Evolutionary conservation across 345 rosid species (phyloP).

Genomic region (Fremontodendron californicum): DNA sequence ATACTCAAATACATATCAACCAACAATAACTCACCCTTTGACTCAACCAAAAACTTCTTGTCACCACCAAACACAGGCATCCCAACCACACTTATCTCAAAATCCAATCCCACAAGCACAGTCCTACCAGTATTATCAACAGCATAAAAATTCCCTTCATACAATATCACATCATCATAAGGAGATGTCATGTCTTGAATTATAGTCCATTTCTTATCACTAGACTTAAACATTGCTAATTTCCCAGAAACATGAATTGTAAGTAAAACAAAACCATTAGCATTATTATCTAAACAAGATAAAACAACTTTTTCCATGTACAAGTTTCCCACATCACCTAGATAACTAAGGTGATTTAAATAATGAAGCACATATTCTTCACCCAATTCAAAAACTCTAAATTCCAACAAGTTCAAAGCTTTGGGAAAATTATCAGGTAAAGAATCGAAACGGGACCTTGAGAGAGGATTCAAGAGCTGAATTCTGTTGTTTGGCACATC

Average conservation of each 20-base stretch:
- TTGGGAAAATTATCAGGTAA: slow-evolving; percentile 47
- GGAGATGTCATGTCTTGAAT: slow-evolving; percentile 74
- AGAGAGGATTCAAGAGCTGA: slow-evolving; percentile 61
- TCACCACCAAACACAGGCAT: slow-evolving; percentile 74
- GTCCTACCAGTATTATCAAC: slow-evolving; percentile 73
- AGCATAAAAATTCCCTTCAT: slow-evolving; percentile 54
- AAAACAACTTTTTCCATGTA: slow-evolving; percentile 29
- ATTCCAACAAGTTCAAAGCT: slow-evolving; percentile 37
- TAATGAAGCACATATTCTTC: slow-evolving; percentile 66
- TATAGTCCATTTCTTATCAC: slow-evolving; percentile 59
- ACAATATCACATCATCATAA: slow-evolving; percentile 74
- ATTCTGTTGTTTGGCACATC: slow-evolving; percentile 27
- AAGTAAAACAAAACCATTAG: slow-evolving; percentile 53
- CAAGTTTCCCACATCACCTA: slow-evolving; percentile 35
- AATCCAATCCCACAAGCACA: slow-evolving; percentile 45
- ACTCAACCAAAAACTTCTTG: slow-evolving; percentile 83
- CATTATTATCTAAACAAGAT: slow-evolving; percentile 30
- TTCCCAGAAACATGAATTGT: slow-evolving; percentile 88
- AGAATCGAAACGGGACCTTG: slow-evolving; percentile 30
- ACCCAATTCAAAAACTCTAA: slow-evolving; percentile 50
- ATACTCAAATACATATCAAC: slow-evolving; percentile 78
- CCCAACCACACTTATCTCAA: slow-evolving; percentile 31
- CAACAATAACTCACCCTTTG: slow-evolving; percentile 62
- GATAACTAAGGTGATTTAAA: slow-evolving; percentile 25
- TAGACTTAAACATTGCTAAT: slow-evolving; percentile 66